Percentiles rank a stretch among this genome's conserved stretches.
Conservation (phyloP, 345 rosid genomes). For the Psidium guajava region DNA sequence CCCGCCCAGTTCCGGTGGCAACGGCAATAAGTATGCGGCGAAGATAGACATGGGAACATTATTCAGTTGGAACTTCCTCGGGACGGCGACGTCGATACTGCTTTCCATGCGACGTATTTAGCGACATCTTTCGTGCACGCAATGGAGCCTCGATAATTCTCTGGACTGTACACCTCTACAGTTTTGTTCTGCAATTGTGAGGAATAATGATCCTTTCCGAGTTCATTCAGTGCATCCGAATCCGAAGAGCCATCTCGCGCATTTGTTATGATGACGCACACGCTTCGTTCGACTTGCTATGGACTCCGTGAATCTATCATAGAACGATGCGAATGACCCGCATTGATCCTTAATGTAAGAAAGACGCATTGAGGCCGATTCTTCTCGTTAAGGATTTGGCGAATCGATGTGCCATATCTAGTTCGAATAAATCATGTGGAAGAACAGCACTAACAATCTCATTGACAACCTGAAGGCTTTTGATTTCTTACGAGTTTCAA, state of each 20-base stretch:
- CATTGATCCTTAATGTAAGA: neutral
- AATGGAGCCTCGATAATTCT: neutral
- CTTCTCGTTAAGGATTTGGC: neutral
- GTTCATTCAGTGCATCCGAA: neutral
- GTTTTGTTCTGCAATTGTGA: neutral
- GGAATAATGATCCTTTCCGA: neutral
- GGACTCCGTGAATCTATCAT: neutral
- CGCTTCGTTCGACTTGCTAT: neutral
- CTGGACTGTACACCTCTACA: neutral
- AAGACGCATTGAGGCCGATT: neutral
- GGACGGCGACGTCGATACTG: neutral
- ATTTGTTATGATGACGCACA: neutral
- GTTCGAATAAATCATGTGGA: neutral
- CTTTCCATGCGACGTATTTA: neutral
- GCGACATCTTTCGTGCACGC: neutral
- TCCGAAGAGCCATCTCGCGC: neutral
- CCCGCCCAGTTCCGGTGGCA: neutral
- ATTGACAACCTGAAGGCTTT: neutral
- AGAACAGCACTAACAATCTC: neutral
- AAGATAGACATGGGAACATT: neutral
- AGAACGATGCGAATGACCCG: neutral
- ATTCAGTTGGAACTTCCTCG: neutral
- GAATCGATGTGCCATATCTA: neutral
- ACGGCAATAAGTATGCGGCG: neutral
- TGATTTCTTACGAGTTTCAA: neutral